These are phyloP conservation scores for Mycena filopes DNA, from an alignment of 768 basidiomycete genomes.

Conservation along the genomic window DNA sequence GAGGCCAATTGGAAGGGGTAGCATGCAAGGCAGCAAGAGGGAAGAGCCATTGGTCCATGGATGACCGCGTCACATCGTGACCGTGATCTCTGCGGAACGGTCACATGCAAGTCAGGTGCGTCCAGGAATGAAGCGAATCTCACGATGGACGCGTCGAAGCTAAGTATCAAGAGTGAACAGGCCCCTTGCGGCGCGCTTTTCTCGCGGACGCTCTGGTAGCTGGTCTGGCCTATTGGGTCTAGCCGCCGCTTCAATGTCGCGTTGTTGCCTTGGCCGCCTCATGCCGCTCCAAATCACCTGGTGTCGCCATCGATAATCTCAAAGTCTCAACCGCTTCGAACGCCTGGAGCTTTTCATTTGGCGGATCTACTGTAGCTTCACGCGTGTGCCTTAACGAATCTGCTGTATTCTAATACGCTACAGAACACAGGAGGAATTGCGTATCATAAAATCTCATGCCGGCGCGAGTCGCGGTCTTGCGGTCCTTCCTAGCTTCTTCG, in stretches of 20 bases:
- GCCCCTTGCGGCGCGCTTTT: too few relatives aligned
- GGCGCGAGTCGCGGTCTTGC: not conserved
- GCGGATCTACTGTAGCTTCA: not conserved
- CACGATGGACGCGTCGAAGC: too few relatives aligned
- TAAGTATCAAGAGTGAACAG: too few relatives aligned
- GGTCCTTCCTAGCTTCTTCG: not conserved
- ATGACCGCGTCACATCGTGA: too few relatives aligned
- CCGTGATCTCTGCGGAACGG: too few relatives aligned
- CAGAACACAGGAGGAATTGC: not conserved
- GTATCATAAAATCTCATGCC: not conserved
- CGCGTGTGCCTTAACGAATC: not conserved
- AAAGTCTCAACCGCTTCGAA: not conserved
- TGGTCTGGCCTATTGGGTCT: too few relatives aligned
- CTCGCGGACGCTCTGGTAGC: too few relatives aligned
- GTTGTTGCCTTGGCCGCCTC: not conserved
- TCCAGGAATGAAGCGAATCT: too few relatives aligned
- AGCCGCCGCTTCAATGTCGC: not conserved
- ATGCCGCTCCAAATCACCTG: conserved; percentile 15
- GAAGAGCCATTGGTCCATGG: conserved; percentile 87
- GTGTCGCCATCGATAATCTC: conserved; percentile 28
- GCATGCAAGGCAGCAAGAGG: conserved; percentile 63
- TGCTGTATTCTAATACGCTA: not conserved
- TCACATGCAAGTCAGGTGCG: too few relatives aligned
- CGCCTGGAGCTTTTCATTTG: conserved; percentile 15
- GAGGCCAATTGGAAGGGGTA: conserved; percentile 69